Conservation (phyloP, 768 basidiomycete species). For the Strobilomyces confusus region DNA sequence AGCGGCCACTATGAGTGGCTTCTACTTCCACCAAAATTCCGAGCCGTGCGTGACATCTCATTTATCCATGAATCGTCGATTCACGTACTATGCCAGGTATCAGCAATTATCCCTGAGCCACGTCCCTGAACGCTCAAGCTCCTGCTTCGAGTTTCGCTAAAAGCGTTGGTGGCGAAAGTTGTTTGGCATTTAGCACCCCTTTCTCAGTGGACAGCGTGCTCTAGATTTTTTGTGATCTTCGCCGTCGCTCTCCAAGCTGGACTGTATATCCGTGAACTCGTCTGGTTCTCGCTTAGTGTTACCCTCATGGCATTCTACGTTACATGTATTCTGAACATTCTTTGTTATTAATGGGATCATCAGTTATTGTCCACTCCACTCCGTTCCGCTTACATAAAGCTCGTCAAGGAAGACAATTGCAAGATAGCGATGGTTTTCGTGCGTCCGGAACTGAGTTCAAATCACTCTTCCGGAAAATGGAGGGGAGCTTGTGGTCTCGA, state of each 20-base stretch:
- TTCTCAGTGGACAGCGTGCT: constrained; percentile 2
- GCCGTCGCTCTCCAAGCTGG: constrained; percentile 1
- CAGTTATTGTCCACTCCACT: neutral
- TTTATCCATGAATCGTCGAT: neutral
- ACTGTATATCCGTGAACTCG: constrained; percentile 15
- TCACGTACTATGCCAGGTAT: constrained; percentile 49
- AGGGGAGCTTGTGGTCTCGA: neutral
- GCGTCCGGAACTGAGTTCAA: neutral
- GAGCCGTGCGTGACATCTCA: constrained; percentile 66
- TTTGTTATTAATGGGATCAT: constrained; percentile 1
- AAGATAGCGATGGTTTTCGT: neutral
- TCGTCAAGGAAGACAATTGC: neutral
- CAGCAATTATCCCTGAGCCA: constrained; percentile 84
- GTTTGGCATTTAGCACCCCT: neutral
- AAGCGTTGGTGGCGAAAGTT: constrained; percentile 14
- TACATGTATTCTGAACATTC: constrained; percentile 15
- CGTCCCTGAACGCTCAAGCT: constrained; percentile 66
- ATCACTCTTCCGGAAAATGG: neutral
- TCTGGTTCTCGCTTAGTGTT: constrained; percentile 14
- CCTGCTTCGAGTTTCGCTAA: constrained; percentile 85
- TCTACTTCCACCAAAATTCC: constrained; percentile 92
- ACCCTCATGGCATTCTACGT: constrained; percentile 7
- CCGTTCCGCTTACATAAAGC: neutral
- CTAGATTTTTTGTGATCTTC: neutral
- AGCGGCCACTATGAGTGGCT: constrained; percentile 78